Percentiles rank a stretch among this genome's conserved stretches.
Evolutionary conservation across 106 monocot genomes (phyloP).

Genomic region (Acorus gramineus): DNA sequence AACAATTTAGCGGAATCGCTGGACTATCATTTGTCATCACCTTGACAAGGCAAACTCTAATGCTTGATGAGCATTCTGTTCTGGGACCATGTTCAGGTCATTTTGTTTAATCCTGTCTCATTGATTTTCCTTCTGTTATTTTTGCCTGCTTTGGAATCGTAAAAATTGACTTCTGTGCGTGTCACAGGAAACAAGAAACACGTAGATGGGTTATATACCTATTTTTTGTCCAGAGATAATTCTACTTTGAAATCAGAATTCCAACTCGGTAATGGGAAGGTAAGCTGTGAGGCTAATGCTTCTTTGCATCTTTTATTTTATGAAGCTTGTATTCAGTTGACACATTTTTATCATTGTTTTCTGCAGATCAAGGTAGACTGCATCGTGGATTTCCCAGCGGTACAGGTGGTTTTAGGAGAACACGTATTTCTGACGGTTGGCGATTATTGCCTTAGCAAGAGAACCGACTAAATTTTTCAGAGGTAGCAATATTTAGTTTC

Average conservation of each 20-base stretch:
- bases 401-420: constrained; percentile 45
- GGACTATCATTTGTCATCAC: constrained; percentile 63
- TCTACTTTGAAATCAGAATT: constrained; percentile 59
- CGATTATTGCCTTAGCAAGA: constrained; percentile 40
- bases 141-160: background rate
- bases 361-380: constrained; percentile 66
- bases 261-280: constrained; percentile 77
- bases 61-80: constrained; percentile 36
- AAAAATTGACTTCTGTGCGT: background rate
- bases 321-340: background rate
- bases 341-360: constrained; percentile 1
- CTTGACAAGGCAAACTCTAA: constrained; percentile 45
- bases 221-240: constrained; percentile 64
- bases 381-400: constrained; percentile 40
- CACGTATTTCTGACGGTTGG: constrained; percentile 70
- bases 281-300: constrained; percentile 4
- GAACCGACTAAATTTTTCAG: background rate
- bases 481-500: too few species aligned
- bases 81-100: constrained; percentile 37
- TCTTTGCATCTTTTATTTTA: background rate
- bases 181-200: constrained; percentile 47
- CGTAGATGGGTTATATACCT: constrained; percentile 44
- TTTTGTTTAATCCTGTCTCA: background rate
- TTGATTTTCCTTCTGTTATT: background rate
- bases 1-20: constrained; percentile 49